Conservation (phyloP, 192 early-diverging fungal genomes). For the Obelidium mucronatum region DNA sequence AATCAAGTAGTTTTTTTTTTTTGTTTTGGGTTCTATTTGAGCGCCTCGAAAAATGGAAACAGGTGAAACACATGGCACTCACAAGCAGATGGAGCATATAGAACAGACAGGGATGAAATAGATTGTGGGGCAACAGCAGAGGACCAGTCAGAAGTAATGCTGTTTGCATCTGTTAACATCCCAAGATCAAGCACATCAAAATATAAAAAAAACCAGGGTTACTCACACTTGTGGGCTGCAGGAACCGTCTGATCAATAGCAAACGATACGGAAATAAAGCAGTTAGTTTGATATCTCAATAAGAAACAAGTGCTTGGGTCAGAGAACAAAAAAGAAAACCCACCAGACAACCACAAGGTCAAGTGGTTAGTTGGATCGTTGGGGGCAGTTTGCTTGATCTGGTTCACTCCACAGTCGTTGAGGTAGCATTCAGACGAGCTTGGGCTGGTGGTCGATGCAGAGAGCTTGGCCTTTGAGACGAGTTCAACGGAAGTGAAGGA, state of each 20-base stretch:
- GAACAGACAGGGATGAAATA: conserved; percentile 14
- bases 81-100: background rate
- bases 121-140: background rate
- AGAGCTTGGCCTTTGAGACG: background rate
- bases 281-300: too few species aligned
- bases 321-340: background rate
- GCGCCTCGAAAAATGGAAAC: background rate
- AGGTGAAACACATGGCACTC: background rate
- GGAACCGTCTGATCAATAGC: conserved; percentile 5
- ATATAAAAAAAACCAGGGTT: background rate
- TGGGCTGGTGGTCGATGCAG: conserved; percentile 11
- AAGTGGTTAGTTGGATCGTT: conserved; percentile 24
- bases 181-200: conserved; percentile 1
- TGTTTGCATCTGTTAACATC: too few species aligned
- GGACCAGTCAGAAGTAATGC: conserved; percentile 2
- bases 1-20: background rate
- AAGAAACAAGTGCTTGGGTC: background rate
- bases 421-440: background rate
- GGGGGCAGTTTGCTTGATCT: conserved; percentile 10
- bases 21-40: background rate
- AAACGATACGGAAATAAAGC: background rate
- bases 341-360: conserved; percentile 17
- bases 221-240: conserved; percentile 7
- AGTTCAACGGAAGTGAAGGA: conserved; percentile 19
- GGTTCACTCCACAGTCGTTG: background rate